A percentile compares a stretch with the other conserved stretches of the same genome.
Conservation (phyloP, 78 protist genomes). For the Capsaspora owczarzaki region DNA sequence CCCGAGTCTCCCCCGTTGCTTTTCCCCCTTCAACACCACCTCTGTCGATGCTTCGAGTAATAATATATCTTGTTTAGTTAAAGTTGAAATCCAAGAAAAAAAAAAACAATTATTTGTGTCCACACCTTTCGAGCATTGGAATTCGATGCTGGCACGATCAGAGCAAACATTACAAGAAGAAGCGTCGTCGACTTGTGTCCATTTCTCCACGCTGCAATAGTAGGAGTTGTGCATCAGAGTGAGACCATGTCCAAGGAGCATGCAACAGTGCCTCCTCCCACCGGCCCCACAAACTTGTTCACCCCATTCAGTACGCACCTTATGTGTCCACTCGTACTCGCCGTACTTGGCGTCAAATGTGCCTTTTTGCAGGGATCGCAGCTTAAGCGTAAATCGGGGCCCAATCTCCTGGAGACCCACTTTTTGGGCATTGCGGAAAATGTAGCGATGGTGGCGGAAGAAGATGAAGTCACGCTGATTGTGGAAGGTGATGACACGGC, state of each 20-base stretch:
- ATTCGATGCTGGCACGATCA: too few species aligned
- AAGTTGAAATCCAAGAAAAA: too few species aligned
- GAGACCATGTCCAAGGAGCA: neutral
- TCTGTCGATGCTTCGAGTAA: too few species aligned
- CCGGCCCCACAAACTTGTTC: neutral
- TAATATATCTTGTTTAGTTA: too few species aligned
- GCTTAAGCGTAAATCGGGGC: slow-evolving; percentile 91
- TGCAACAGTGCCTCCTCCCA: neutral
- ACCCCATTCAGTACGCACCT: neutral
- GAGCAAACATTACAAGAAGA: slow-evolving; percentile 10
- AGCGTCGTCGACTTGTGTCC: slow-evolving; percentile 9
- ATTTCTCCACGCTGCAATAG: neutral
- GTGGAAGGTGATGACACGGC: slow-evolving; percentile 91
- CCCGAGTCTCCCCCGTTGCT: too few species aligned
- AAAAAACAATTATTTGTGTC: too few species aligned
- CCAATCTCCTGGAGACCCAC: slow-evolving; percentile 92
- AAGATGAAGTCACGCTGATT: slow-evolving; percentile 96
- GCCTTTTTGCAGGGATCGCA: slow-evolving; percentile 84
- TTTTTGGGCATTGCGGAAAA: slow-evolving; percentile 34
- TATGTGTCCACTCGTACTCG: slow-evolving; percentile 58
- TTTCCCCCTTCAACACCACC: too few species aligned
- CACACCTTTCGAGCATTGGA: too few species aligned
- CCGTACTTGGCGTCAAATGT: slow-evolving; percentile 83
- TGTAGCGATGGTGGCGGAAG: slow-evolving; percentile 87
- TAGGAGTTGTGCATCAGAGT: neutral